Evolutionary conservation across 306 rosid species (phyloP), one percentile per base, ranked within the genome.

Genomic region (Vigna radiata): DNA sequence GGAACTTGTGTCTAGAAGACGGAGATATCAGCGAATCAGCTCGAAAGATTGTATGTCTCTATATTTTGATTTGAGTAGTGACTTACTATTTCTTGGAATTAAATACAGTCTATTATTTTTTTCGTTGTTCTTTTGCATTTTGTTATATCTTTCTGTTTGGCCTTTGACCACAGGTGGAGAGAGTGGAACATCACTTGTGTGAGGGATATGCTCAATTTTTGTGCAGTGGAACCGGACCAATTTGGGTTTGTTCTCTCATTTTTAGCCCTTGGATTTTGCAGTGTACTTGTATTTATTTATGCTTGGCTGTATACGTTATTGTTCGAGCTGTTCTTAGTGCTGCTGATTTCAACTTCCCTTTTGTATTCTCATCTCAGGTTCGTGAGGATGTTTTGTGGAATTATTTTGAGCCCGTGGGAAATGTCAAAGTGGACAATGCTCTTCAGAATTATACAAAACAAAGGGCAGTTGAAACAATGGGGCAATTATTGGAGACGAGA

Each of bases 161-260:
- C 6, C 19, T 41, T 67, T 59, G 66, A 37, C 39, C 39, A 73
- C 87, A 94, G 97, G 84, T 75, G 39, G 91, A 90, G 79, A 73
- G 76, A 81, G 87, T 83, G 48, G 86, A 89, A 25, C 36, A 63
- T 70, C 88, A 81, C 67, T 89, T 94, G 13, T 94, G 97, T 75
- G 81, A 82, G 64, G 87, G 83, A 47, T 77, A 85, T 76, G 98
- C 96, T 80, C 87, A 87, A 67, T 85, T 72, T 73, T 77, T 89
- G 81, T 94, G 98, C 81, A 72, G 81, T 79, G 96, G 91, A 59
- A 70, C 76, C 17, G 98, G 92, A 75, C 80, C 79, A 77, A 61
- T 88, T 63, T 94, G 98, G 98, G 98, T 94, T 53, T 43, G 95
- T 85, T 90, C 49, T 69, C 91, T 86, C 58, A 70, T 46, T 74